phyloP scores from a whole-genome alignment of 1,139 yeast genomes.

The Diutina catenulata region DNA sequence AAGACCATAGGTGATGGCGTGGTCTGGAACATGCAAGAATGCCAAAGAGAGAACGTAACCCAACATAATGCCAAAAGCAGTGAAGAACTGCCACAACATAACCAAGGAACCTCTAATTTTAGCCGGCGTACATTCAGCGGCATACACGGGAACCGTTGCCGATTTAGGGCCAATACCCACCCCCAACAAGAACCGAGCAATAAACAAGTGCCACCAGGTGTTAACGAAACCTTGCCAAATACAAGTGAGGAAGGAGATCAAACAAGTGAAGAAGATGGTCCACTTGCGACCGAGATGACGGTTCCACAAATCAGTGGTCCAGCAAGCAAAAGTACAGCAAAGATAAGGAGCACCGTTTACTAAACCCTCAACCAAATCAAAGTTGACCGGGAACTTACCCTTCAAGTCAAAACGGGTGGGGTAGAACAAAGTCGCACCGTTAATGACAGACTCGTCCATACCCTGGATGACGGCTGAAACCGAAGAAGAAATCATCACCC shows the following conservation, averaged over 20 bases:
- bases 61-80: conserved; percentile 5
- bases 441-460: conserved; percentile 81
- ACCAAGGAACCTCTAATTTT: conserved; percentile 4
- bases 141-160: conserved; percentile 5
- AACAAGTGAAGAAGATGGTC: conserved; percentile 42
- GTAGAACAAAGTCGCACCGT: conserved; percentile 71
- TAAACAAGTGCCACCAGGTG: conserved; percentile 5
- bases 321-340: conserved; percentile 64
- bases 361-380: conserved; percentile 62
- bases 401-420: conserved; percentile 41
- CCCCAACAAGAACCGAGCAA: conserved; percentile 4
- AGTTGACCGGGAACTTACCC: conserved; percentile 23
- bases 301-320: conserved; percentile 63
- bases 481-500: conserved; percentile 60
- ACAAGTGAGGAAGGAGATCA: not conserved
- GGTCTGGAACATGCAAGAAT: conserved; percentile 1
- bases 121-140: conserved; percentile 5
- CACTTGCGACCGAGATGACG: conserved; percentile 58
- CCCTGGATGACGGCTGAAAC: conserved; percentile 91
- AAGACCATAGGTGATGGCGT: not conserved
- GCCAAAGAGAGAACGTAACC: conserved; percentile 4
- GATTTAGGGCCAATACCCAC: conserved; percentile 5
- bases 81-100: conserved; percentile 5
- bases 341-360: conserved; percentile 77
- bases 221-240: conserved; percentile 4